phyloP scores from a whole-genome alignment of 2,329 filamentous ascomycete species.

The Pseudocercospora fijiensis region DNA sequence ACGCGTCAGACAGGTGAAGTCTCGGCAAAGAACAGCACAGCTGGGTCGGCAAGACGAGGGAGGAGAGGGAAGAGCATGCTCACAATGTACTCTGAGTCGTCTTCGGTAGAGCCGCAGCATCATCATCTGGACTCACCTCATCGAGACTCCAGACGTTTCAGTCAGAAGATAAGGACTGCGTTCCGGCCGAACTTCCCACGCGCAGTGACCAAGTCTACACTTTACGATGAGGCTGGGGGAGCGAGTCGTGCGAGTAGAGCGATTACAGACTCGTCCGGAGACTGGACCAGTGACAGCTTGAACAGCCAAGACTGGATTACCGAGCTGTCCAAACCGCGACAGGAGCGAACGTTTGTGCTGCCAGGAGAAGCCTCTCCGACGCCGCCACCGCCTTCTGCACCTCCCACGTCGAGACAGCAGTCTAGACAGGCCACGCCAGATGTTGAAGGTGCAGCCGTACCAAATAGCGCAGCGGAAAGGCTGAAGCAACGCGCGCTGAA shows the following conservation, averaged over 20 bases:
- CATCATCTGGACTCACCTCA: constrained; percentile 18
- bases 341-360: constrained; percentile 35
- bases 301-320: constrained; percentile 26
- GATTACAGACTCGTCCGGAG: constrained; percentile 8
- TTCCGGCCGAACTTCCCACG: constrained; percentile 36
- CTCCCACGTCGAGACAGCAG: constrained; percentile 19
- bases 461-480: neutral
- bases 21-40: constrained; percentile 24
- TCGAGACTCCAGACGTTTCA: constrained; percentile 30
- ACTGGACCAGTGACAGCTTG: constrained; percentile 21
- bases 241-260: neutral
- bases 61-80: constrained; percentile 25
- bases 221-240: constrained; percentile 24
- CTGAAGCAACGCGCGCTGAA: constrained; percentile 5
- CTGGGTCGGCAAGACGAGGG: constrained; percentile 24
- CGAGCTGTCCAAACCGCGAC: constrained; percentile 33
- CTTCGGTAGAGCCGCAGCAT: constrained; percentile 34
- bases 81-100: constrained; percentile 33
- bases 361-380: constrained; percentile 39
- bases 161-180: constrained; percentile 28
- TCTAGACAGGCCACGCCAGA: constrained; percentile 5
- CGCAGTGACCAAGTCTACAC: constrained; percentile 30
- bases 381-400: constrained; percentile 31
- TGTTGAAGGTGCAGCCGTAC: constrained; percentile 2
- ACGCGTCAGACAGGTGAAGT: constrained; percentile 20